A percentile compares a stretch with the other conserved stretches of the same genome.
These are phyloP conservation scores for Leptographium galeiforme DNA, from an alignment of 2,329 filamentous ascomycete genomes.

Conservation along the genomic window DNA sequence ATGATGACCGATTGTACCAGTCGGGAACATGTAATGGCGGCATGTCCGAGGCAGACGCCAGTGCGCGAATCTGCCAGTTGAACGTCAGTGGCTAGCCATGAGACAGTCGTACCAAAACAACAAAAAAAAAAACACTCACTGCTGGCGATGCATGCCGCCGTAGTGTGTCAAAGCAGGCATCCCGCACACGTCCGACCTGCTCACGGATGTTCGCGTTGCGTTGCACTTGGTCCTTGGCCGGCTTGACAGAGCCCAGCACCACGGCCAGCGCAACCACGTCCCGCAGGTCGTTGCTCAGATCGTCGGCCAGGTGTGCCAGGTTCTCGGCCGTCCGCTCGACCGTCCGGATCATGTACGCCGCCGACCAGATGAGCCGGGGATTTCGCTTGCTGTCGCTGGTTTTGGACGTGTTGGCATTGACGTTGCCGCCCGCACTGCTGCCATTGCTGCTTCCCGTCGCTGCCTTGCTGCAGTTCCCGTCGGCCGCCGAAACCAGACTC, in stretches of 20 bases:
- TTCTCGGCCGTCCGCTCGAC: conserved; percentile 13
- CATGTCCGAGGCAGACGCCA: not conserved
- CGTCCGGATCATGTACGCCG: conserved; percentile 11
- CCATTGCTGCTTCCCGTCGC: not conserved
- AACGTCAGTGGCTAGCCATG: not conserved
- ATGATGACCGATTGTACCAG: conserved; percentile 4
- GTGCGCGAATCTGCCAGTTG: conserved; percentile 1
- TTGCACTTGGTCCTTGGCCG: conserved; percentile 7
- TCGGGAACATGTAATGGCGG: conserved; percentile 1
- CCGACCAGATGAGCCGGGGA: conserved; percentile 10
- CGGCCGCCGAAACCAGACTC: not conserved
- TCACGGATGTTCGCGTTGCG: conserved; percentile 10
- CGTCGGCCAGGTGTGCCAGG: conserved; percentile 10
- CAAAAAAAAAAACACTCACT: not conserved
- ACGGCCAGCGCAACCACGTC: conserved; percentile 13
- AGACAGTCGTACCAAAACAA: no score
- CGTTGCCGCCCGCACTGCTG: not conserved
- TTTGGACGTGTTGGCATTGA: not conserved
- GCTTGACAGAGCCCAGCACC: conserved; percentile 13
- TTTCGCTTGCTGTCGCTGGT: not conserved
- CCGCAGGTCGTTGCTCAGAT: conserved; percentile 12
- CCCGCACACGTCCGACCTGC: conserved; percentile 10
- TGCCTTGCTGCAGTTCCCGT: not conserved
- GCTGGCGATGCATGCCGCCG: conserved; percentile 5
- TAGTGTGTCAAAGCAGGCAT: conserved; percentile 9